Conservation (phyloP, 345 rosid genomes). For the rapeseed (Brassica napus) region DNA sequence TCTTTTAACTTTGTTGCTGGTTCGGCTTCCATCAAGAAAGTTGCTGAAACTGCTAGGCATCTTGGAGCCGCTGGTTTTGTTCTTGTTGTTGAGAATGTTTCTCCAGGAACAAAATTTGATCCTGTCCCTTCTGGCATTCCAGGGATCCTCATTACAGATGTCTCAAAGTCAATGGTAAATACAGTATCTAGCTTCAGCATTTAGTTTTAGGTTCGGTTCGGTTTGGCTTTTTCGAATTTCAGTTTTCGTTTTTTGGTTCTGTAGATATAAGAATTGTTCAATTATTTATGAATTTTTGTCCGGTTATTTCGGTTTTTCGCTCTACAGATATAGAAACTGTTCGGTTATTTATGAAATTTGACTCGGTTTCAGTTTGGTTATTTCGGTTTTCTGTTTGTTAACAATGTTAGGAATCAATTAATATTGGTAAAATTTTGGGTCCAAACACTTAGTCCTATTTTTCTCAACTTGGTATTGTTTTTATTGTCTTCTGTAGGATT, state of each 20-base stretch:
- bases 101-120: slow-evolving; percentile 94
- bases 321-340: too few species aligned
- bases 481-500: slow-evolving; percentile 56
- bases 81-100: slow-evolving; percentile 90
- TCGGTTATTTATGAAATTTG: neutral
- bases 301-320: too few species aligned
- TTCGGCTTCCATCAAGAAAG: slow-evolving; percentile 92
- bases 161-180: slow-evolving; percentile 76
- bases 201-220: neutral
- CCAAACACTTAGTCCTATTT: neutral
- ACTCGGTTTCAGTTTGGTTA: neutral
- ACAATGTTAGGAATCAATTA: neutral
- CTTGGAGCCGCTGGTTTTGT: slow-evolving; percentile 96
- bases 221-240: too few species aligned
- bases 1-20: slow-evolving; percentile 96
- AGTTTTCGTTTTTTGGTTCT: too few species aligned
- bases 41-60: slow-evolving; percentile 83
- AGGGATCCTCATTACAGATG: slow-evolving; percentile 86
- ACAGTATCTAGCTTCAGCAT: neutral
- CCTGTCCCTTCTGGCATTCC: slow-evolving; percentile 91
- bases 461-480: slow-evolving; percentile 3
- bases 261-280: too few species aligned
- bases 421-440: neutral
- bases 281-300: too few species aligned
- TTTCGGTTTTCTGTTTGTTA: too few species aligned